Evolutionary conservation across 371 early-diverging fungal species (phyloP).

Genomic region (Mucor lusitanicus): DNA sequence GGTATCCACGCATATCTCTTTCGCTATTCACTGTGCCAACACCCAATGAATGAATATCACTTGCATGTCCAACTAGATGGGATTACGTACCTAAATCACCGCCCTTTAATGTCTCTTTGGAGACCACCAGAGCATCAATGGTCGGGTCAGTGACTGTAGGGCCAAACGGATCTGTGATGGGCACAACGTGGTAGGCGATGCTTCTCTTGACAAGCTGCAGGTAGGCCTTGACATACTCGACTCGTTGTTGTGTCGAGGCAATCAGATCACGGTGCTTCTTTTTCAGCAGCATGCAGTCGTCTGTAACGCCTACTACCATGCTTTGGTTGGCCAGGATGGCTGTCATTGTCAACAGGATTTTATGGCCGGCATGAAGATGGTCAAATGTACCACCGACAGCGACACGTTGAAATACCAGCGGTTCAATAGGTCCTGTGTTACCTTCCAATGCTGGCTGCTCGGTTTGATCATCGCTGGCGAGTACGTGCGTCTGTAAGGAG

Average conservation of each 20-base stretch:
- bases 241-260: constrained; percentile 68
- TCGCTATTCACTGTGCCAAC: constrained; percentile 62
- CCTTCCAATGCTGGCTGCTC: background rate
- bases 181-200: constrained; percentile 62
- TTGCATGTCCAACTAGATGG: too few relatives aligned
- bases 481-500: background rate
- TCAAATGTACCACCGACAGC: constrained; percentile 98
- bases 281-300: constrained; percentile 66
- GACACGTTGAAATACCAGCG: constrained; percentile 48
- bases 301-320: constrained; percentile 79
- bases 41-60: background rate
- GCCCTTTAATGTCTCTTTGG: constrained; percentile 82
- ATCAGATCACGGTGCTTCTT: constrained; percentile 76
- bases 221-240: constrained; percentile 61
- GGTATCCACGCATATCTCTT: constrained; percentile 49
- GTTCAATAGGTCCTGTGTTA: constrained; percentile 16
- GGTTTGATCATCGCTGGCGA: background rate
- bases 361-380: constrained; percentile 94
- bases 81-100: constrained; percentile 62
- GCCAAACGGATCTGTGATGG: constrained; percentile 85
- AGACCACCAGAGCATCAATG: constrained; percentile 85
- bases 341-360: constrained; percentile 85
- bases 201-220: constrained; percentile 56
- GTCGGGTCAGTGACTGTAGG: constrained; percentile 81
- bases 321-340: constrained; percentile 64